Percentiles rank a stretch among this genome's conserved stretches.
Evolutionary conservation across 139 green algal genomes (phyloP).

Genomic region (Micromonas pusilla): DNA sequence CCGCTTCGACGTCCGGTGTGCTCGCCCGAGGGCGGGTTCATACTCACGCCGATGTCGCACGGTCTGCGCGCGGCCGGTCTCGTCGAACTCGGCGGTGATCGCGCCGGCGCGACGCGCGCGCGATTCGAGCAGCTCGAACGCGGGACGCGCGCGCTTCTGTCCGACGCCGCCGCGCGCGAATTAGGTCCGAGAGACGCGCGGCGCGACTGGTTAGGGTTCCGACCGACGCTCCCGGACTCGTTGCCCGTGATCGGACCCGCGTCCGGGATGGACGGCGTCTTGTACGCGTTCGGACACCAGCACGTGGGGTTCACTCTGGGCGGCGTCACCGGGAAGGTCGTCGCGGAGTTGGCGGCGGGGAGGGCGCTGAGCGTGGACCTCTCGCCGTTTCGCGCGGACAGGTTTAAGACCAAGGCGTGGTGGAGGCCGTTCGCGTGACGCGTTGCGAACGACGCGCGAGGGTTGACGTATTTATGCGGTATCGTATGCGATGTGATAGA

Average conservation of each 20-base stretch:
- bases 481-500: too few species aligned
- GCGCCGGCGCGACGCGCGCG: not conserved
- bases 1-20: constrained; percentile 28
- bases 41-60: constrained; percentile 17
- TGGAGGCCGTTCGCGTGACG: not conserved
- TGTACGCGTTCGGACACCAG: constrained; percentile 32
- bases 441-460: too few species aligned
- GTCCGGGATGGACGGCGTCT: not conserved
- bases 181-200: not conserved
- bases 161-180: not conserved
- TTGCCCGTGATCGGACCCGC: constrained; percentile 18
- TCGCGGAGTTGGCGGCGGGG: constrained; percentile 8
- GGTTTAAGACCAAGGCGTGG: not conserved
- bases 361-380: not conserved
- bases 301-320: constrained; percentile 29
- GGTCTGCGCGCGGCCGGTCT: constrained; percentile 21
- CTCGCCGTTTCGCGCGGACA: not conserved
- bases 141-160: not conserved
- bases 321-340: constrained; percentile 25
- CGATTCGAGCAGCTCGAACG: constrained; percentile 22
- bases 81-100: constrained; percentile 21
- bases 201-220: constrained; percentile 28
- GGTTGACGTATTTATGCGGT: not conserved
- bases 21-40: constrained; percentile 17
- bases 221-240: constrained; percentile 27